Percentiles rank a stretch among this genome's conserved stretches.
These are phyloP conservation scores for Tetracentron sinense DNA, from an alignment of 164 flowering plant genomes.

Conservation along the genomic window DNA sequence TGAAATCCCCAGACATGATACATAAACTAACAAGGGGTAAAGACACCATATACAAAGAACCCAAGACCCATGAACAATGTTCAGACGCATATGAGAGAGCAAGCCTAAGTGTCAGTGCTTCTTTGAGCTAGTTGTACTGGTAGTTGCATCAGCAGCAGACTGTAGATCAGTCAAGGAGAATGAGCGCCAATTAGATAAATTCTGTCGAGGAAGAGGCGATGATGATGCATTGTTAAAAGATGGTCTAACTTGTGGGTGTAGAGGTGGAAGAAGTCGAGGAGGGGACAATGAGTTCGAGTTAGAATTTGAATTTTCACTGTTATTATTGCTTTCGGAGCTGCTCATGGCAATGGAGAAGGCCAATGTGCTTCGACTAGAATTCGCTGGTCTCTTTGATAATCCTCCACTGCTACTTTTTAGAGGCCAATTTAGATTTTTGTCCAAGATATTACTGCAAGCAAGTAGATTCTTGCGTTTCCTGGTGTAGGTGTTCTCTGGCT, in stretches of 20 bases:
- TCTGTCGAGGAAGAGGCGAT: conserved; percentile 8
- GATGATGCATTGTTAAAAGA: conserved; percentile 4
- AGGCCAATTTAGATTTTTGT: conserved; percentile 18
- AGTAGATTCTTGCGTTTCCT: conserved; percentile 51
- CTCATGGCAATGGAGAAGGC: conserved; percentile 49
- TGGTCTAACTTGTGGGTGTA: conserved; percentile 31
- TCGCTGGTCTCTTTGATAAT: conserved; percentile 36
- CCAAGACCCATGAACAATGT: too few relatives aligned
- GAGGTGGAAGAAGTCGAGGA: conserved; percentile 32
- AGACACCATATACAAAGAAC: too few relatives aligned
- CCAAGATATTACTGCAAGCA: conserved; percentile 31
- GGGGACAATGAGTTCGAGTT: too few relatives aligned
- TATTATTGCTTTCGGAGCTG: conserved; percentile 26
- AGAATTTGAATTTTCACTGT: conserved; percentile 22
- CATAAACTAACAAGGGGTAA: too few relatives aligned
- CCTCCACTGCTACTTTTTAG: conserved; percentile 36
- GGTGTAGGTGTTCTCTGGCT: conserved; percentile 55
- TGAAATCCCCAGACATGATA: too few relatives aligned
- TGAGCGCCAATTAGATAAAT: conserved; percentile 30
- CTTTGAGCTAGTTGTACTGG: too few relatives aligned
- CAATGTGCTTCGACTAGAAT: conserved; percentile 36
- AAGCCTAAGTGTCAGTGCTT: too few relatives aligned
- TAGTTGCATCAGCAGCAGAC: conserved; percentile 16
- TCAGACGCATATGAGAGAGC: too few relatives aligned
- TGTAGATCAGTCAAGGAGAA: conserved; percentile 46